Conservation (phyloP, 1,139 yeast species). For the Oligophagozyma castellii region DNA sequence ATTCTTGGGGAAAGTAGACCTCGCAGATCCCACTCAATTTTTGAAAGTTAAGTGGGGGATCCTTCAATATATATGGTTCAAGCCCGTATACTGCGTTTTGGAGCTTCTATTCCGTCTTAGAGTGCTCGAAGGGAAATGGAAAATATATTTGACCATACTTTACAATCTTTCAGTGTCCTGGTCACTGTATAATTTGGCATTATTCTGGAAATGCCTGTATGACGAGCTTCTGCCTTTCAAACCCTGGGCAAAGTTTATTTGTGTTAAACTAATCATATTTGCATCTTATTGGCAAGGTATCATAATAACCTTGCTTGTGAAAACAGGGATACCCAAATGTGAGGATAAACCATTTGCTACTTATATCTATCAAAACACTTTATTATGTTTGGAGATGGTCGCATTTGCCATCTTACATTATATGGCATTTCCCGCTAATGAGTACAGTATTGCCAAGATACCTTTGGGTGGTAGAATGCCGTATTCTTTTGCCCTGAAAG, state of each 20-base stretch:
- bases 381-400: constrained; percentile 72
- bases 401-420: constrained; percentile 83
- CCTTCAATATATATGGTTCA: constrained; percentile 88
- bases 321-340: constrained; percentile 26
- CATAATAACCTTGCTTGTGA: constrained; percentile 45
- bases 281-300: constrained; percentile 97
- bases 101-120: constrained; percentile 29
- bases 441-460: constrained; percentile 45
- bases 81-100: constrained; percentile 56
- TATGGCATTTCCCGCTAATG: constrained; percentile 67
- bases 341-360: constrained; percentile 27
- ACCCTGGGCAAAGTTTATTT: constrained; percentile 85
- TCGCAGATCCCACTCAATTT: constrained; percentile 75
- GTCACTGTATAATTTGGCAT: constrained; percentile 72
- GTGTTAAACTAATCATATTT: constrained; percentile 85
- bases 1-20: constrained; percentile 50
- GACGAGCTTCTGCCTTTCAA: constrained; percentile 63
- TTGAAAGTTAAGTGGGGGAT: constrained; percentile 71
- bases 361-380: constrained; percentile 58
- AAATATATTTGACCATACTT: no score
- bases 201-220: constrained; percentile 84
- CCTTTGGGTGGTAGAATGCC: constrained; percentile 58
- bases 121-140: no score
- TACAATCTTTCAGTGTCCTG: constrained; percentile 73
- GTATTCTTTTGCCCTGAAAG: constrained; percentile 51